phyloP scores from a whole-genome alignment of 371 early-diverging fungal genomes.

The Apophysomyces elegans region DNA sequence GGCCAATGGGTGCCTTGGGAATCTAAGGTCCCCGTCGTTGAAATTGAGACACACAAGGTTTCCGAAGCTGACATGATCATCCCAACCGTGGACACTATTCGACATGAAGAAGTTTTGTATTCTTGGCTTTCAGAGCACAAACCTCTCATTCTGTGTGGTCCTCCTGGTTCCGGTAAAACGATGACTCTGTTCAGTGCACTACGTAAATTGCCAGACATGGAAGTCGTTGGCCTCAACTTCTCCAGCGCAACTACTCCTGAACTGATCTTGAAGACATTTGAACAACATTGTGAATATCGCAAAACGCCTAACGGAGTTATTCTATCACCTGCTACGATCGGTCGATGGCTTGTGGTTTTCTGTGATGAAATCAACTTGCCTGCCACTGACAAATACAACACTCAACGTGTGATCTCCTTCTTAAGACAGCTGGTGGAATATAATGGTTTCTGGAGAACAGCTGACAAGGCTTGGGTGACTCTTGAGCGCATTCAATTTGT shows the following conservation, averaged over 20 bases:
- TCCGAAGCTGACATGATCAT: constrained; percentile 94
- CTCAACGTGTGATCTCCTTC: constrained; percentile 97
- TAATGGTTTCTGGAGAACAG: constrained; percentile 95
- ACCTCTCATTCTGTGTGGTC: constrained; percentile 96
- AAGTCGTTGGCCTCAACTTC: constrained; percentile 98
- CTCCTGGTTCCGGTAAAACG: constrained; percentile 99
- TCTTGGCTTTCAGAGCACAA: constrained; percentile 96
- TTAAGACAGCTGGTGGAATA: constrained; percentile 94
- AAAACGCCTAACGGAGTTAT: constrained; percentile 94
- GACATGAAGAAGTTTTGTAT: constrained; percentile 95
- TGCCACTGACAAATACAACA: constrained; percentile 94
- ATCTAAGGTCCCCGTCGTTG: constrained; percentile 88
- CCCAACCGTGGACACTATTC: constrained; percentile 97
- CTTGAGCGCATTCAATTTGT: constrained; percentile 98
- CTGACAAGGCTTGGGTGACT: constrained; percentile 91
- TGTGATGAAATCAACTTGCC: constrained; percentile 99
- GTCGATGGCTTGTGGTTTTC: constrained; percentile 97
- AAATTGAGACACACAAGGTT: constrained; percentile 96
- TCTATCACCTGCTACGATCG: constrained; percentile 83
- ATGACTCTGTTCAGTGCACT: constrained; percentile 98
- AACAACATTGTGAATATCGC: constrained; percentile 97
- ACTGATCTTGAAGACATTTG: constrained; percentile 93
- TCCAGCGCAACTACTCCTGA: constrained; percentile 97
- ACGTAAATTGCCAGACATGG: constrained; percentile 93
- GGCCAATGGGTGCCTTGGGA: constrained; percentile 95